phyloP scores from a whole-genome alignment of 1,139 yeast species.

The Nakaseomyces sp. region DNA sequence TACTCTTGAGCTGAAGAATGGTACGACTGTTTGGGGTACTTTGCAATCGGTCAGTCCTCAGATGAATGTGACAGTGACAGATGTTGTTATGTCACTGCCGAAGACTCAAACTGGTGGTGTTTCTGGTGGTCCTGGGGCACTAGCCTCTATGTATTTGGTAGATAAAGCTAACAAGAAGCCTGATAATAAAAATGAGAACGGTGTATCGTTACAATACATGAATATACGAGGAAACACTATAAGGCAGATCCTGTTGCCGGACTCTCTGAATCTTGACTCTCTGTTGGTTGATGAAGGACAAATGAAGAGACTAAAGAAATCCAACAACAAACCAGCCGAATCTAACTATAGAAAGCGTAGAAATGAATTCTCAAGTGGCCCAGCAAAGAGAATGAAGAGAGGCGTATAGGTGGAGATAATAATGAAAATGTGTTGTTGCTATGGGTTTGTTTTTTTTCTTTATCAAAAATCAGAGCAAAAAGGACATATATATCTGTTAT shows the following conservation, averaged over 20 bases:
- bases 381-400: constrained; percentile 31
- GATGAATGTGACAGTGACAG: constrained; percentile 83
- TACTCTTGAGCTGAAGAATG: constrained; percentile 87
- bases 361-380: constrained; percentile 17
- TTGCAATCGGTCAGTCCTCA: constrained; percentile 79
- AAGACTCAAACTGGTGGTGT: constrained; percentile 7
- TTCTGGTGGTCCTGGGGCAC: constrained; percentile 18
- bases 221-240: constrained; percentile 87
- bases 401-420: constrained; percentile 20
- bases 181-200: constrained; percentile 38
- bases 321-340: constrained; percentile 23
- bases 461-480: too few relatives aligned
- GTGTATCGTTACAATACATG: constrained; percentile 64
- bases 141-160: constrained; percentile 24
- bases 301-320: constrained; percentile 22
- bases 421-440: too few relatives aligned
- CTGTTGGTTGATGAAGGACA: constrained; percentile 50
- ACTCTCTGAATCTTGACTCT: constrained; percentile 73
- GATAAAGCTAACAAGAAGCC: constrained; percentile 10
- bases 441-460: too few relatives aligned
- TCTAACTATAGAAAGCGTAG: constrained; percentile 28
- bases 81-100: constrained; percentile 44
- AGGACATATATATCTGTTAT: too few relatives aligned
- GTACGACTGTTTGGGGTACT: constrained; percentile 63
- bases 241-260: constrained; percentile 79